Evolutionary conservation across 2,329 filamentous ascomycete genomes (phyloP).

Genomic region (Diaporthe ilicicola): DNA sequence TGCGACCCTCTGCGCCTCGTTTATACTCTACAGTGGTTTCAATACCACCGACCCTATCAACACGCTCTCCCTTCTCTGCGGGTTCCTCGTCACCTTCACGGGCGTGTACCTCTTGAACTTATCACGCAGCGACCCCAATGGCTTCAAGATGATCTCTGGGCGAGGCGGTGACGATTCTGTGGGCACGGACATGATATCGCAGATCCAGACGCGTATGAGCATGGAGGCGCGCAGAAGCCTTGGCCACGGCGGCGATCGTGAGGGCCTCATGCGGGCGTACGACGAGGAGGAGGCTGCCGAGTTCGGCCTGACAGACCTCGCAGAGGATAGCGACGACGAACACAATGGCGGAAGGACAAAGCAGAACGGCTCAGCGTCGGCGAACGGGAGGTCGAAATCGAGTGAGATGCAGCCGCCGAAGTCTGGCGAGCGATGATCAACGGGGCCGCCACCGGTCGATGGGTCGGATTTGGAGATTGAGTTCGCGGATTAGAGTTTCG

Average conservation of each 20-base stretch:
- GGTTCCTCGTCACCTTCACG: conserved; percentile 93
- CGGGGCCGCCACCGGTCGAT: background rate
- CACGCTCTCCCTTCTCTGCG: conserved; percentile 89
- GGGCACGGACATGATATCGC: conserved; percentile 90
- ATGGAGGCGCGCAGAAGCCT: conserved; percentile 89
- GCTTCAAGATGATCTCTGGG: conserved; percentile 70
- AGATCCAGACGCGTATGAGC: conserved; percentile 87
- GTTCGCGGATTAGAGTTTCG: conserved; percentile 18
- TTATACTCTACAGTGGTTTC: conserved; percentile 95
- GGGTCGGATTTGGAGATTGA: background rate
- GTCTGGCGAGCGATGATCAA: conserved; percentile 44
- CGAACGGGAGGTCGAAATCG: conserved; percentile 46
- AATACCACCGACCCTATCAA: conserved; percentile 93
- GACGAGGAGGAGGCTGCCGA: conserved; percentile 81
- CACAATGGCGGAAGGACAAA: conserved; percentile 47
- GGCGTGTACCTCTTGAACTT: conserved; percentile 96
- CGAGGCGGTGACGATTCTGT: conserved; percentile 76
- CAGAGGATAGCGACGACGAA: conserved; percentile 79
- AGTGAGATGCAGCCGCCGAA: conserved; percentile 63
- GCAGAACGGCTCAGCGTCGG: conserved; percentile 48
- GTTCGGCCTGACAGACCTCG: conserved; percentile 81
- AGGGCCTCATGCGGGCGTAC: conserved; percentile 88
- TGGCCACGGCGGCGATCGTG: conserved; percentile 72
- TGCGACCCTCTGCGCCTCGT: conserved; percentile 90
- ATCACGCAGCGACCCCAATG: conserved; percentile 90